Conservation (phyloP, 495 filamentous ascomycete species). For the Gamarada debralockiae region DNA sequence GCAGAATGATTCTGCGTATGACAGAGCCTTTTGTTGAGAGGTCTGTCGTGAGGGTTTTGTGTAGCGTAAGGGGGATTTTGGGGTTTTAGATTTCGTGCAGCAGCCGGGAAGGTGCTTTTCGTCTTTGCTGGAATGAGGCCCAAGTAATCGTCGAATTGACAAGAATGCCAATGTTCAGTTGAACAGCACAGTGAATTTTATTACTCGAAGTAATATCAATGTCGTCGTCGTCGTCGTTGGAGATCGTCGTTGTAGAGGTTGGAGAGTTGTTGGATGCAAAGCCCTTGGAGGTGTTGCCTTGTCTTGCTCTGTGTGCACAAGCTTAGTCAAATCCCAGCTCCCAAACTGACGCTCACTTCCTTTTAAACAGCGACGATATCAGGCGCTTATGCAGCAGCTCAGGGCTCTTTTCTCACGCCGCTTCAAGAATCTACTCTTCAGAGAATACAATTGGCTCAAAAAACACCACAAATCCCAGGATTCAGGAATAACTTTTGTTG, state of each 20-base stretch:
- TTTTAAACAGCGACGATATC: conserved; percentile 8
- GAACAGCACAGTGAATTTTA: conserved; percentile 1
- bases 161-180: background rate
- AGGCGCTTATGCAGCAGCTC: conserved; percentile 5
- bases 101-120: background rate
- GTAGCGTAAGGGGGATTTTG: conserved; percentile 1
- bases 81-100: conserved; percentile 1
- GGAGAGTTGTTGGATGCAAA: background rate
- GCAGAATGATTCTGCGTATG: too few species aligned
- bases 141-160: background rate
- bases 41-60: background rate
- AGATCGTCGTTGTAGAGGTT: background rate
- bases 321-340: conserved; percentile 5
- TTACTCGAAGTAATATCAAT: conserved; percentile 2
- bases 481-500: too few species aligned
- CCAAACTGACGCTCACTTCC: conserved; percentile 5
- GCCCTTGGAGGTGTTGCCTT: conserved; percentile 12
- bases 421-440: background rate
- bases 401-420: conserved; percentile 4
- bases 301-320: background rate
- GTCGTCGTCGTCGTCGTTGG: conserved; percentile 12
- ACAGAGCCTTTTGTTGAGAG: background rate
- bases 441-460: too few species aligned
- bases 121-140: too few species aligned
- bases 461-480: background rate